Percentiles rank a stretch among this genome's conserved stretches.
Conservation (phyloP, 495 filamentous ascomycete species). For the Thozetella sp. region DNA sequence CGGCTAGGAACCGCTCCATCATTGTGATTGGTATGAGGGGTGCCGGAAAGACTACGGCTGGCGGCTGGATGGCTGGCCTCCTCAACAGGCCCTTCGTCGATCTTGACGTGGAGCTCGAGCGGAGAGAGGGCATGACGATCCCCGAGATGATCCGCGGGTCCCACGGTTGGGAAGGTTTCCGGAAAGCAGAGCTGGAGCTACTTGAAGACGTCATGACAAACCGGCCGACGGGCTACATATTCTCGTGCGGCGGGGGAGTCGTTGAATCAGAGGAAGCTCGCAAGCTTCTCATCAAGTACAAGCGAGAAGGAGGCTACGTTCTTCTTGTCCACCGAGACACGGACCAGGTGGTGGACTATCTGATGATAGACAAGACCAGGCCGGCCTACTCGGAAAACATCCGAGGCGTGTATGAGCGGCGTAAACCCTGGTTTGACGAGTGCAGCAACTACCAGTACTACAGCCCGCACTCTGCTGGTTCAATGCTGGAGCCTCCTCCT, state of each 20-base stretch:
- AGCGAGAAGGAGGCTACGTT: conserved; percentile 83
- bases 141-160: conserved; percentile 76
- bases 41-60: conserved; percentile 94
- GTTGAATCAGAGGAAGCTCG: conserved; percentile 87
- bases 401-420: conserved; percentile 86
- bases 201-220: conserved; percentile 74
- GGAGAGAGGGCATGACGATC: conserved; percentile 68
- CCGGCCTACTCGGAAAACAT: conserved; percentile 95
- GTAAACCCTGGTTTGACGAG: conserved; percentile 88
- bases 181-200: conserved; percentile 76
- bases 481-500: conserved; percentile 64
- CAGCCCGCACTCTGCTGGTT: conserved; percentile 67
- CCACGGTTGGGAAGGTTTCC: conserved; percentile 87
- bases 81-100: conserved; percentile 81
- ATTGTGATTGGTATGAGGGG: conserved; percentile 98
- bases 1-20: conserved; percentile 60
- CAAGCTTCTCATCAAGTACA: conserved; percentile 71
- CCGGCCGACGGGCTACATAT: conserved; percentile 74
- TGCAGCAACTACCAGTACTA: conserved; percentile 97
- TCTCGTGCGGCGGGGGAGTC: conserved; percentile 92
- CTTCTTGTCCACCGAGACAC: conserved; percentile 87
- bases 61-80: conserved; percentile 75
- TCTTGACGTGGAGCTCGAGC: conserved; percentile 85
- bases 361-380: conserved; percentile 86
- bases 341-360: conserved; percentile 84